Base-by-base conservation (phyloP, 163 green algal genomes). In the Scenedesmus sp. region DNA sequence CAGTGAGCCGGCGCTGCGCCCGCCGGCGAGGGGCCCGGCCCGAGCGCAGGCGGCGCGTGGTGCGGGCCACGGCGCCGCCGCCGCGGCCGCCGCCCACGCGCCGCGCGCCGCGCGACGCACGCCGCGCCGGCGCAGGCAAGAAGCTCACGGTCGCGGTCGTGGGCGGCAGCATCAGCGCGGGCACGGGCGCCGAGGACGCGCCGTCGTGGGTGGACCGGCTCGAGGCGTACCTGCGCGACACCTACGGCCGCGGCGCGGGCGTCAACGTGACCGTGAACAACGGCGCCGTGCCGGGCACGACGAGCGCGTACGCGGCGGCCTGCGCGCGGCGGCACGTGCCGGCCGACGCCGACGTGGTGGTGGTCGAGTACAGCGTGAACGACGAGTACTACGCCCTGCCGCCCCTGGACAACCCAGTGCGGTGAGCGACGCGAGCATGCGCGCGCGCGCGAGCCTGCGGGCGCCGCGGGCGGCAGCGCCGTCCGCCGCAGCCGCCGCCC, bases 311-410 rank as follows among this genome's bases (percentile, higher is more conserved):
- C 74, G 86, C 86, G 83, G 60, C 53, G n/a, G 63, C 64, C 9
- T 87, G 83, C 58, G 67, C 77, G 28, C 70, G 75, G 29, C 33
- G 75, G 33, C 83, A 87, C 36, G 62, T 85, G 24, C 83, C 83
- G 17, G 18, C 14, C 1, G 57, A 84, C 17, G 78, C 75, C 1
- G 79, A 85, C 64, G 67, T 86, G 22, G 62, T 88, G 7, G n/a
- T 88, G 1, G 36, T 88, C 14, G 83, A 88, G 50, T 88, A 88
- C 53, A 44, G 63, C 4, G 63, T 86, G 2, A 88, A 88, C 51
- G 83, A 88, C 34, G 74, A 84, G 4, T 26, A 75, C 15, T 34
- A 65, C 31, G 58, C 63, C 20, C 39, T 64, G 42, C 83, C 83
- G 50, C 39, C 58, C 20, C 64, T 87, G 60, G 70, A 87, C 78